Evolutionary conservation across 2,329 filamentous ascomycete genomes (phyloP).

Genomic region (Lecanoromycetidae sp.): DNA sequence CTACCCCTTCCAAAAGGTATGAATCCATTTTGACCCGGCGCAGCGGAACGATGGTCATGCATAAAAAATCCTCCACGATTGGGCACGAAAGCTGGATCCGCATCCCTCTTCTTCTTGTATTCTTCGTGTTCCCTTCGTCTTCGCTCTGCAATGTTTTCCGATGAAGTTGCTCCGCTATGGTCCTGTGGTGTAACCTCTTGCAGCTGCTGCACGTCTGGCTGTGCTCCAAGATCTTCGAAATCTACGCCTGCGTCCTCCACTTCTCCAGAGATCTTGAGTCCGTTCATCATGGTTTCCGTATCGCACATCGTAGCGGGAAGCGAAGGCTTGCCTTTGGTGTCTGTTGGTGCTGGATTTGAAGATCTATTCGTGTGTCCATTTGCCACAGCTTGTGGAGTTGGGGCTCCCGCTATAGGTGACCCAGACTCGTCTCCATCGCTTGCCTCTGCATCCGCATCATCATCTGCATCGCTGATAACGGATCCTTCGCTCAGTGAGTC

Average conservation of each 20-base stretch:
- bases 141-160: conserved; percentile 53
- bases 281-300: conserved; percentile 51
- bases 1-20: conserved; percentile 56
- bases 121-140: conserved; percentile 81
- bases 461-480: conserved; percentile 43
- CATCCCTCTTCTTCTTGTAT: conserved; percentile 74
- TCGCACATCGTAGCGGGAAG: conserved; percentile 36
- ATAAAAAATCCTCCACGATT: conserved; percentile 94
- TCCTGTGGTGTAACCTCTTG: conserved; percentile 3
- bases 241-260: conserved; percentile 35
- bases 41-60: conserved; percentile 78
- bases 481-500: conserved; percentile 54
- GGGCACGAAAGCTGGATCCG: conserved; percentile 85
- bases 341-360: conserved; percentile 18
- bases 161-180: not conserved
- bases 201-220: conserved; percentile 1
- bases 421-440: conserved; percentile 46
- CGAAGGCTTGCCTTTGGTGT: conserved; percentile 21
- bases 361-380: conserved; percentile 19
- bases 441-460: conserved; percentile 47
- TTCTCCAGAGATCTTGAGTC: conserved; percentile 37
- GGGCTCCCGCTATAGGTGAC: conserved; percentile 25
- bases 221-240: conserved; percentile 33
- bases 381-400: conserved; percentile 18
- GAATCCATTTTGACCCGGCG: conserved; percentile 66